These are phyloP conservation scores for Phoma sp. DNA, from an alignment of 2,329 filamentous ascomycete species.

Conservation along the genomic window DNA sequence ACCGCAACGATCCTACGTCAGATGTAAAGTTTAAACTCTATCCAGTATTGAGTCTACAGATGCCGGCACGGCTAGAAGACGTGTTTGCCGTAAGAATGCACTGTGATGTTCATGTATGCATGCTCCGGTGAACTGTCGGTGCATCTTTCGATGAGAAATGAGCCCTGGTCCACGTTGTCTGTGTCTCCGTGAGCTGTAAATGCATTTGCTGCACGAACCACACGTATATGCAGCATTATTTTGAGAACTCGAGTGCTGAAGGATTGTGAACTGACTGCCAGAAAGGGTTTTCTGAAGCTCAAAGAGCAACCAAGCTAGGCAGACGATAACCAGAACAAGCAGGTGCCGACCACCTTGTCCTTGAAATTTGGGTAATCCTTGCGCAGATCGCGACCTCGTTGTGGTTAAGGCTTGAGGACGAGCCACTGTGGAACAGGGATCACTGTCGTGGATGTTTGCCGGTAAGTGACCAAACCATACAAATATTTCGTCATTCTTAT, in stretches of 20 bases:
- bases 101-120: background rate
- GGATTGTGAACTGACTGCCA: background rate
- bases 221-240: background rate
- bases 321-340: background rate
- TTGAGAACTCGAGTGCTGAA: background rate
- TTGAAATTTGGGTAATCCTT: background rate
- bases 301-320: background rate
- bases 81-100: background rate
- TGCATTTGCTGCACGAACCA: background rate
- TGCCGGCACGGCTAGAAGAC: background rate
- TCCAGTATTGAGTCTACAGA: background rate
- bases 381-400: conserved; percentile 7
- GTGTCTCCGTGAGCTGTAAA: background rate
- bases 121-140: too few species aligned
- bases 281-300: background rate
- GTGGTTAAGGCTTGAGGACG: background rate
- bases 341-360: background rate
- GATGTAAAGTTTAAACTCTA: background rate
- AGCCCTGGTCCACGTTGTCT: background rate
- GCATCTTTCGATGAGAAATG: background rate
- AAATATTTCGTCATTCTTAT: background rate
- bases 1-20: conserved; percentile 4
- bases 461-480: background rate
- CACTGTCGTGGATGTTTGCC: background rate
- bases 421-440: conserved; percentile 1